Evolutionary conservation across 495 filamentous ascomycete species (phyloP).

Genomic region (Trichocladium antarcticum): DNA sequence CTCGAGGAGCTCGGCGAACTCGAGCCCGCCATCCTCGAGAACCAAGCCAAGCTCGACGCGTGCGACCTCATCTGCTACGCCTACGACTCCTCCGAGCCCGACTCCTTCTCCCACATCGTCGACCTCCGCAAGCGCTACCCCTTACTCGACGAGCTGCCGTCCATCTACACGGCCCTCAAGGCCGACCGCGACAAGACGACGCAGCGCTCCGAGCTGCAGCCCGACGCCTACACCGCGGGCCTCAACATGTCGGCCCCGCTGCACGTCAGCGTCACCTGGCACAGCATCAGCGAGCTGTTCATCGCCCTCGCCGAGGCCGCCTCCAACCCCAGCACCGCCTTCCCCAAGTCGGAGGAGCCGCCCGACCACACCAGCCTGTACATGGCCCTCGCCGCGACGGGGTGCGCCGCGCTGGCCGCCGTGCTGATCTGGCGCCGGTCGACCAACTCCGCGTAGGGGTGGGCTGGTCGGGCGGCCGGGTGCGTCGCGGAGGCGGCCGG

Average conservation of each 20-base stretch:
- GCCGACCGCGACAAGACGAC: slow-evolving; percentile 90
- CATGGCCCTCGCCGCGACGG: slow-evolving; percentile 69
- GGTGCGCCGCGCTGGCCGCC: slow-evolving; percentile 69
- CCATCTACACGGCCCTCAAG: slow-evolving; percentile 85
- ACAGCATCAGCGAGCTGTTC: slow-evolving; percentile 81
- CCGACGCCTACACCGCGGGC: slow-evolving; percentile 76
- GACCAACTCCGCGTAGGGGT: slow-evolving; percentile 20
- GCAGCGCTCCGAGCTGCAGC: slow-evolving; percentile 80
- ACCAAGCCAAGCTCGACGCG: slow-evolving; percentile 78
- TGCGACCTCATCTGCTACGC: slow-evolving; percentile 92
- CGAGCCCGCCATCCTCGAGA: slow-evolving; percentile 86
- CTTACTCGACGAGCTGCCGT: slow-evolving; percentile 74
- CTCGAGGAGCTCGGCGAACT: slow-evolving; percentile 91
- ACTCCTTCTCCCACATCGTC: slow-evolving; percentile 86
- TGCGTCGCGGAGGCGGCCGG: no score
- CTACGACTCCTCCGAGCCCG: slow-evolving; percentile 92
- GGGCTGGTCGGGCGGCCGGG: not conserved
- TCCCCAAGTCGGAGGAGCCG: slow-evolving; percentile 77
- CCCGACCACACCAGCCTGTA: slow-evolving; percentile 75
- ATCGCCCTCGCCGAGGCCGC: slow-evolving; percentile 79
- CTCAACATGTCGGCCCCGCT: slow-evolving; percentile 76
- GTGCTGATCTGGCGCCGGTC: slow-evolving; percentile 57
- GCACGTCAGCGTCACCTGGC: slow-evolving; percentile 91
- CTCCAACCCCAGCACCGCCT: slow-evolving; percentile 73
- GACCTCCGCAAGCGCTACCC: slow-evolving; percentile 65